phyloP scores from a whole-genome alignment of 331 rosid species.

The Malus hybrid region DNA sequence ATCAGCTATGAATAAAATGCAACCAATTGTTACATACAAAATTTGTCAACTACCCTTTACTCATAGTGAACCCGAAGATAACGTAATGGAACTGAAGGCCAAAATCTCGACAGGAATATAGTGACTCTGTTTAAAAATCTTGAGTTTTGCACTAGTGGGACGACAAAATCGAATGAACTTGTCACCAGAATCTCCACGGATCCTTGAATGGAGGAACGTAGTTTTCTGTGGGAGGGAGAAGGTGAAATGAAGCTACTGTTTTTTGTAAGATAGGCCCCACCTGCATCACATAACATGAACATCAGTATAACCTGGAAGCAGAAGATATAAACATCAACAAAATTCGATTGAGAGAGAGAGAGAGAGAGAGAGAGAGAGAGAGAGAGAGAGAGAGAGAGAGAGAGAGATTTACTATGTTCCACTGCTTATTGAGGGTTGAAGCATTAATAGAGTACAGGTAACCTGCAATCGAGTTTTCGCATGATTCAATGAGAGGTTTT shows the following conservation, averaged over 20 bases:
- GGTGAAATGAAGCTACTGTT: conserved; percentile 73
- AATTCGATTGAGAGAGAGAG: background rate
- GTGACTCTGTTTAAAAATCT: background rate
- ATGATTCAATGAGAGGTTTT: background rate
- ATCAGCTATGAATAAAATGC: background rate
- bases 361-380: conserved; percentile 1
- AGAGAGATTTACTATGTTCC: conserved; percentile 28
- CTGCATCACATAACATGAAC: conserved; percentile 34
- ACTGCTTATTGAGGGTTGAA: conserved; percentile 72
- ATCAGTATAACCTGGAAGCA: background rate
- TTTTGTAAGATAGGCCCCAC: conserved; percentile 70
- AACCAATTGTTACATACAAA: background rate
- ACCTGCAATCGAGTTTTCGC: conserved; percentile 45
- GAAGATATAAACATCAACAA: background rate
- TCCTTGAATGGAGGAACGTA: conserved; percentile 97
- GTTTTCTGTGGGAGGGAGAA: conserved; percentile 64
- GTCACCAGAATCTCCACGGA: conserved; percentile 99
- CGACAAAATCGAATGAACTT: background rate
- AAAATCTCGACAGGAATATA: background rate
- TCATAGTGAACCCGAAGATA: background rate
- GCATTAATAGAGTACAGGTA: conserved; percentile 76
- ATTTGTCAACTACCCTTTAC: background rate
- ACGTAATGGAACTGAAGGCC: background rate
- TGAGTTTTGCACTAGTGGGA: background rate
- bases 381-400: background rate